Evolutionary conservation across 148 eudicot genomes (phyloP), one percentile per base, ranked within the genome.

Genomic region (Pouteria glomerata): DNA sequence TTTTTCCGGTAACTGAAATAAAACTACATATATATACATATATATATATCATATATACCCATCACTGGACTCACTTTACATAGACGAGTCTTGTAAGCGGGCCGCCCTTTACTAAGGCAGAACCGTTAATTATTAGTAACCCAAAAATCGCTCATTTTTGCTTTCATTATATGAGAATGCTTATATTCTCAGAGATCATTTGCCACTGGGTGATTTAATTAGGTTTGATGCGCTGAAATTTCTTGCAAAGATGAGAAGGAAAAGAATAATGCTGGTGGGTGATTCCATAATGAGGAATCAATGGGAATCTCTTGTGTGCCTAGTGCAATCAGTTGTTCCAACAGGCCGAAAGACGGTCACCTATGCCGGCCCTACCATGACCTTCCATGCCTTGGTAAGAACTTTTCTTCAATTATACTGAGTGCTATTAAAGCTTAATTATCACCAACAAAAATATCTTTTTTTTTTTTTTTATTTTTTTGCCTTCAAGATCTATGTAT

Each of bases 261-360:
- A 88, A 63, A 90, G 91, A 71, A 85, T 93, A 42, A 84, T 93
- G 90, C 58, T 93, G 31, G 96, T 93, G 2, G 98, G 96, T 37
- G 98, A 93, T 78, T 93, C 98, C 34, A 88, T 93, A 77, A 88
- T 82, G 87, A 86, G 98, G 81, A 93, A 93, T 52, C 98, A 93
- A 50, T 93, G 98, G 98, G 98, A 93, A 74, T 90, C 96, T 30
- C 89, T 93, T 19, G 96, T 90, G 1, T 93, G 98, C 77, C 81
- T 93, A 37, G 85, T 88, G 34, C 89, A 93, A 77, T 88, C 89
- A 23, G 98, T 90, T 50, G 66, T 90, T 73, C 96, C 98, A 0
- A 78, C 82, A 10, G 73, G 79, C 51, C 77, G 90, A 52, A 92
- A 90, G 65, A 82, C 73, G 4, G 82, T 92, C 16, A 82, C 86